Percentiles rank a stretch among this genome's conserved stretches.
phyloP scores from a whole-genome alignment of 345 rosid genomes.

The Gossypium bickii region DNA sequence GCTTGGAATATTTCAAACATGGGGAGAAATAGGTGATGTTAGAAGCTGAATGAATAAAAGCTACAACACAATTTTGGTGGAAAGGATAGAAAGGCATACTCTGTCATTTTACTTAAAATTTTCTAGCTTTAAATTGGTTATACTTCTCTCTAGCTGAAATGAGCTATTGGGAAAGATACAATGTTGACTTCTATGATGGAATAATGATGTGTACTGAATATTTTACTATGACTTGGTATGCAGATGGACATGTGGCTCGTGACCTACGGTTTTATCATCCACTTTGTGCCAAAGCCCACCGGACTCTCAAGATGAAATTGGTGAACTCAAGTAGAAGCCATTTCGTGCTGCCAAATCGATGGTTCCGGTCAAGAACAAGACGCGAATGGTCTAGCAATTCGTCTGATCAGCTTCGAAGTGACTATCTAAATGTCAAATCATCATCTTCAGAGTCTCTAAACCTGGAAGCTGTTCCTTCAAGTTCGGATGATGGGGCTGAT shows the following conservation, averaged over 20 bases:
- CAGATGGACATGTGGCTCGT: conserved; percentile 30
- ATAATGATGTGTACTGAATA: not conserved
- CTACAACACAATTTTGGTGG: not conserved
- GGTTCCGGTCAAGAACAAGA: conserved; percentile 17
- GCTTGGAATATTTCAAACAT: not conserved
- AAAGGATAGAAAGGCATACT: not conserved
- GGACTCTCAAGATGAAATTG: conserved; percentile 26
- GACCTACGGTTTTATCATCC: conserved; percentile 20
- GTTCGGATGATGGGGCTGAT: conserved; percentile 29
- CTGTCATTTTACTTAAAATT: not conserved
- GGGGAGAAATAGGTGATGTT: not conserved
- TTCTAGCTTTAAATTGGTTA: not conserved
- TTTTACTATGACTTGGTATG: conserved; percentile 4
- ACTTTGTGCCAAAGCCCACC: conserved; percentile 17
- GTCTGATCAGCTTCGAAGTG: conserved; percentile 45
- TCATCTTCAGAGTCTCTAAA: conserved; percentile 27
- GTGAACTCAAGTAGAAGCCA: conserved; percentile 23
- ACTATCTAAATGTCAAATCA: conserved; percentile 32
- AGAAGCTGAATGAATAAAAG: not conserved
- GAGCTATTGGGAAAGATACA: not conserved
- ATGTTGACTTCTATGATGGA: not conserved
- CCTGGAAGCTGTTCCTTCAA: conserved; percentile 32
- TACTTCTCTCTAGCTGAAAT: not conserved
- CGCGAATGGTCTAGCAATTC: conserved; percentile 31
- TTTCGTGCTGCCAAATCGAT: conserved; percentile 23